These are phyloP conservation scores for Tricholoma bakamatsutake DNA, from an alignment of 768 basidiomycete genomes.

Conservation along the genomic window DNA sequence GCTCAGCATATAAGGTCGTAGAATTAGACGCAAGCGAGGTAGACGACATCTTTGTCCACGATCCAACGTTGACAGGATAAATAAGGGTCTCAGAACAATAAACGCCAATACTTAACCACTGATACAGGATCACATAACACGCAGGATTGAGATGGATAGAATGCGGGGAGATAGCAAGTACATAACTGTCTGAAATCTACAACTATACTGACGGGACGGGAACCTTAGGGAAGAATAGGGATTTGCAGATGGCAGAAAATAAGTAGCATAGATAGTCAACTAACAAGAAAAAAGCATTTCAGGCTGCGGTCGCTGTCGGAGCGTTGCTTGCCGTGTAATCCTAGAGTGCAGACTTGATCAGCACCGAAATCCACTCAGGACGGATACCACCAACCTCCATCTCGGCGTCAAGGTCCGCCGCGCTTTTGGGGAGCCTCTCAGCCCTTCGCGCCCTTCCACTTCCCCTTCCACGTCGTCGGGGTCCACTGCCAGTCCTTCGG, in stretches of 20 bases:
- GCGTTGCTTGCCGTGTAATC: slow-evolving; percentile 63
- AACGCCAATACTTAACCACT: not conserved
- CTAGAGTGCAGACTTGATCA: slow-evolving; percentile 26
- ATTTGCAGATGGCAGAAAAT: slow-evolving; percentile 2
- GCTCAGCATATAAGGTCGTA: slow-evolving; percentile 46
- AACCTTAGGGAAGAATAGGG: not conserved
- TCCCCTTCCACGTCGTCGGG: slow-evolving; percentile 41
- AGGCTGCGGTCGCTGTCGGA: slow-evolving; percentile 37
- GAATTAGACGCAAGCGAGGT: slow-evolving; percentile 3
- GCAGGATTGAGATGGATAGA: not conserved
- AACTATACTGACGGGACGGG: not conserved
- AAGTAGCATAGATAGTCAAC: slow-evolving; percentile 12
- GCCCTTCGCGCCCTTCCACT: slow-evolving; percentile 39
- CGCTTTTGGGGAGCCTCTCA: slow-evolving; percentile 72
- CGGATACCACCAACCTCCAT: slow-evolving; percentile 68
- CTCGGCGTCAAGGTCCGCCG: slow-evolving; percentile 92
- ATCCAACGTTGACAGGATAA: not conserved
- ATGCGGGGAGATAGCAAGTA: not conserved
- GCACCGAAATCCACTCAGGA: not conserved
- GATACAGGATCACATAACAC: not conserved
- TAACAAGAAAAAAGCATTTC: slow-evolving; percentile 11
- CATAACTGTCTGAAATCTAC: not conserved
- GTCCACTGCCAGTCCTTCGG: slow-evolving; percentile 27
- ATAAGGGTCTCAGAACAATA: slow-evolving; percentile 3
- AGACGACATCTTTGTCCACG: slow-evolving; percentile 8